These are phyloP conservation scores for Spirogloea muscicola DNA, from an alignment of 139 green algal species.

Conservation along the genomic window DNA sequence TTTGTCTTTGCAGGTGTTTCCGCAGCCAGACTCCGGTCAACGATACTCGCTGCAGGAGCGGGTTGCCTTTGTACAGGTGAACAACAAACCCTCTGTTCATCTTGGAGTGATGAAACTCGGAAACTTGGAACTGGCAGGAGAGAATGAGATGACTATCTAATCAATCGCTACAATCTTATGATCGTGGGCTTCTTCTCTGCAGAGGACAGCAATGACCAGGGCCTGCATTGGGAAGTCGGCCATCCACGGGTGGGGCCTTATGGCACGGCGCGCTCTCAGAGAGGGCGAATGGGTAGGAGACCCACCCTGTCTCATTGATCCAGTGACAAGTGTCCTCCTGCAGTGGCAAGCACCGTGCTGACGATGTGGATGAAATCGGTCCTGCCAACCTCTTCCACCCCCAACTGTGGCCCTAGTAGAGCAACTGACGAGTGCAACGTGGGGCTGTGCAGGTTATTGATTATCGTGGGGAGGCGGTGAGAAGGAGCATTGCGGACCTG, in stretches of 20 bases:
- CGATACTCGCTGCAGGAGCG: no score
- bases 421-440: not conserved
- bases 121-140: no score
- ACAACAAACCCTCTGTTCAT: no score
- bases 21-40: no score
- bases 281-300: constrained; percentile 36
- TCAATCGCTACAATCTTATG: not conserved
- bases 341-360: not conserved
- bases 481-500: constrained; percentile 21
- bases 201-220: constrained; percentile 14
- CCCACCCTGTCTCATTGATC: no score
- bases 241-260: constrained; percentile 40
- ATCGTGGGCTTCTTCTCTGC: constrained; percentile 1
- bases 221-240: constrained; percentile 34
- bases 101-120: no score
- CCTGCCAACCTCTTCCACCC: not conserved
- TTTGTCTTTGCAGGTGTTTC: no score
- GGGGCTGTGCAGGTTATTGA: constrained; percentile 29
- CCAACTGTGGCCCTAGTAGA: not conserved
- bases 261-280: constrained; percentile 16
- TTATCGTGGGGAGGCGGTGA: constrained; percentile 26
- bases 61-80: no score
- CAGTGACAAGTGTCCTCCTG: not conserved
- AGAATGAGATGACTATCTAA: no score
- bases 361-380: not conserved